Conservation (phyloP, 441 rosid species). For the Bruguiera hainesii region DNA sequence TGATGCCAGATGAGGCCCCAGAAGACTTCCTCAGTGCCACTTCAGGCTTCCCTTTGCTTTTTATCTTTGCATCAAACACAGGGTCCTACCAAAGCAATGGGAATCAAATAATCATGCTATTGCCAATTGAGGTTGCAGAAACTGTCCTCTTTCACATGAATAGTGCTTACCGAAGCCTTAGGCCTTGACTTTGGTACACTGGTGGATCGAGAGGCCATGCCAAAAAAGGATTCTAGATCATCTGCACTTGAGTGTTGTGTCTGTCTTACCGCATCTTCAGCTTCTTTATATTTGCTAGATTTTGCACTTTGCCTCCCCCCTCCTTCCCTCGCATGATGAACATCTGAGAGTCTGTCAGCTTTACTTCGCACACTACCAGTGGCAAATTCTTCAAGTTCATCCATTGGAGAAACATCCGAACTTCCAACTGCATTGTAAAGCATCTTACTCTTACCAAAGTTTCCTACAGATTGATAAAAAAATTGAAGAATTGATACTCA, state of each 20-base stretch:
- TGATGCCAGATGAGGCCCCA: conserved; percentile 40
- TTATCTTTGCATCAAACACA: conserved; percentile 33
- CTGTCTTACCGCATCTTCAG: conserved; percentile 41
- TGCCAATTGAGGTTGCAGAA: neutral
- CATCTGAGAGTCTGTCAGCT: conserved; percentile 26
- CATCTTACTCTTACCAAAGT: conserved; percentile 9
- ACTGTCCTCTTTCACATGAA: conserved; percentile 10
- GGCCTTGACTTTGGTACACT: conserved; percentile 72
- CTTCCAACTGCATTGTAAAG: conserved; percentile 45
- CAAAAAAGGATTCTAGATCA: conserved; percentile 66
- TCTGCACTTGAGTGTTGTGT: conserved; percentile 37
- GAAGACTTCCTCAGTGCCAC: conserved; percentile 37
- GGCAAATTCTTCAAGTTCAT: conserved; percentile 78
- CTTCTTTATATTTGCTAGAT: conserved; percentile 50
- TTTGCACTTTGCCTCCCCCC: conserved; percentile 22
- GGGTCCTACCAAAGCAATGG: conserved; percentile 34
- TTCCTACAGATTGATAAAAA: neutral
- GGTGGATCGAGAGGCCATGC: conserved; percentile 50
- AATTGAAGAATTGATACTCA: neutral
- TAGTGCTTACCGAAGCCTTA: conserved; percentile 43
- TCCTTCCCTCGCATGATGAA: conserved; percentile 27
- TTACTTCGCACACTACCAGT: conserved; percentile 45
- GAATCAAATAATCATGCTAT: conserved; percentile 21
- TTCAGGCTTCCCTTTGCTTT: conserved; percentile 32
- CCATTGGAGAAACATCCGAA: conserved; percentile 47